Conservation (phyloP, 2,329 filamentous ascomycete genomes). For the Fusarium austroafricanum region DNA sequence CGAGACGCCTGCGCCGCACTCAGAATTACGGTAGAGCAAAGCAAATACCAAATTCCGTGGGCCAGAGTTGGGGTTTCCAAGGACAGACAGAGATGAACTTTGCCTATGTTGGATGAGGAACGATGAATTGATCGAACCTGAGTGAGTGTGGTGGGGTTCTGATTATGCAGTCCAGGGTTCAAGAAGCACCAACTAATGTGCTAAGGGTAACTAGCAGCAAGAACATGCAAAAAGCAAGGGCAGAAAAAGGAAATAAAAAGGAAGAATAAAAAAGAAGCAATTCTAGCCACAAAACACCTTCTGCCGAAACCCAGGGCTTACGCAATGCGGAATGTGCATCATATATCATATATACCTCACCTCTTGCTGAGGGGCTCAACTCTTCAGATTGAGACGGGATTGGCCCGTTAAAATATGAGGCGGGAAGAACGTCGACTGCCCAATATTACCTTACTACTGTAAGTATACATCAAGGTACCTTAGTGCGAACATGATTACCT, state of each 20-base stretch:
- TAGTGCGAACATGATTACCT: constrained; percentile 41
- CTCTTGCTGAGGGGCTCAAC: constrained; percentile 4
- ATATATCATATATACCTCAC: constrained; percentile 12
- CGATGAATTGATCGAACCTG: constrained; percentile 15
- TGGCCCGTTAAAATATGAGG: constrained; percentile 9
- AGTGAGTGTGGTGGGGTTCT: constrained; percentile 43
- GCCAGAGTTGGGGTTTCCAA: constrained; percentile 12
- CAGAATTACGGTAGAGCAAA: constrained; percentile 1
- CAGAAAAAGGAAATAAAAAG: constrained; percentile 1
- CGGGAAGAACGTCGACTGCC: not conserved
- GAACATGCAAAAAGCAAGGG: not conserved
- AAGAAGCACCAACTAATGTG: constrained; percentile 20
- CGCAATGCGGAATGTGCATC: constrained; percentile 16
- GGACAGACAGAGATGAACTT: constrained; percentile 10
- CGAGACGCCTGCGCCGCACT: constrained; percentile 40
- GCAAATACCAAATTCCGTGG: not conserved
- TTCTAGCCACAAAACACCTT: constrained; percentile 4
- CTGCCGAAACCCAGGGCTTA: constrained; percentile 16
- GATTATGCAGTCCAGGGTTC: constrained; percentile 41
- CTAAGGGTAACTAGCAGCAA: constrained; percentile 12
- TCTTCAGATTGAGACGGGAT: constrained; percentile 3
- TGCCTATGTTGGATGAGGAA: constrained; percentile 27
- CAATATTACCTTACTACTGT: not conserved
- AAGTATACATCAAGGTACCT: not conserved
- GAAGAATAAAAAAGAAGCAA: constrained; percentile 17